A percentile compares a stretch with the other conserved stretches of the same genome.
Conservation (phyloP, 768 basidiomycete species). For the Hericium erinaceus region DNA sequence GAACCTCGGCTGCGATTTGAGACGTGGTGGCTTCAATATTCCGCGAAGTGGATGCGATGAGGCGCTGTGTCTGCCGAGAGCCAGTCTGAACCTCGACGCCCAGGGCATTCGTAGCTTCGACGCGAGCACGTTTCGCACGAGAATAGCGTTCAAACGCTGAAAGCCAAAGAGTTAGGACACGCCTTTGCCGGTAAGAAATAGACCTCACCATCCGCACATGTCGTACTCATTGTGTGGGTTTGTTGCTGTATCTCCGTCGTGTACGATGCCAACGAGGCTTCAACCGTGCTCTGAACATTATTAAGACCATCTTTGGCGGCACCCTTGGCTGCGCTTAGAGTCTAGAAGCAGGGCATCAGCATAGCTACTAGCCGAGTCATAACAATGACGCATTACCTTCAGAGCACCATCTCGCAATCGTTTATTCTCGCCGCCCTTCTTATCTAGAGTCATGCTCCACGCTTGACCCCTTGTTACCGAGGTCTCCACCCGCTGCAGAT, state of each 20-base stretch:
- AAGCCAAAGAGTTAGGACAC: background rate
- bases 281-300: conserved; percentile 34
- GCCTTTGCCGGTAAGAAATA: background rate
- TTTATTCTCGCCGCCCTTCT: conserved; percentile 40
- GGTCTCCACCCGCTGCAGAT: conserved; percentile 35
- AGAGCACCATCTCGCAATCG: conserved; percentile 46
- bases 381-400: conserved; percentile 34
- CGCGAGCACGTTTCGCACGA: conserved; percentile 57
- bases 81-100: conserved; percentile 41
- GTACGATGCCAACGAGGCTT: conserved; percentile 40
- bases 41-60: conserved; percentile 40
- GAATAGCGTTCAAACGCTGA: conserved; percentile 53
- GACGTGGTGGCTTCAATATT: conserved; percentile 34
- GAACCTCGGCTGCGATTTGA: conserved; percentile 44
- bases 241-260: conserved; percentile 43
- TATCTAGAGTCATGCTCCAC: conserved; percentile 32
- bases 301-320: conserved; percentile 33
- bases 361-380: background rate
- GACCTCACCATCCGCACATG: conserved; percentile 36
- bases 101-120: conserved; percentile 47
- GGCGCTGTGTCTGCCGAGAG: conserved; percentile 41
- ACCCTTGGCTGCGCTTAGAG: conserved; percentile 29
- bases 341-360: conserved; percentile 24
- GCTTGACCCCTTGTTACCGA: conserved; percentile 34
- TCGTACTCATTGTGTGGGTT: conserved; percentile 32